phyloP scores from a whole-genome alignment of 495 filamentous ascomycete species.

The Annulohypoxylon nitens region DNA sequence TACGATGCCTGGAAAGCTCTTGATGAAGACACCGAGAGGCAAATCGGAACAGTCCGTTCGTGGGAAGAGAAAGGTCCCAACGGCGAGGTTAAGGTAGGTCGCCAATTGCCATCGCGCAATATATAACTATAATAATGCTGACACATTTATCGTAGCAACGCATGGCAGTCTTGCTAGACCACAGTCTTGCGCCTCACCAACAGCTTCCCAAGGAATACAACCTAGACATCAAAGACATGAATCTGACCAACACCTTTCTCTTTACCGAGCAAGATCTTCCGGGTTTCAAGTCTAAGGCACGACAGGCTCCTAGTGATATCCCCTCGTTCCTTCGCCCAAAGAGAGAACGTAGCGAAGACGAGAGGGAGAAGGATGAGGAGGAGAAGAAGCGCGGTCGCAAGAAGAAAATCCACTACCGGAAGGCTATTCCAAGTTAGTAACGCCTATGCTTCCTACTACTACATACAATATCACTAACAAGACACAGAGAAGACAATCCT shows the following conservation, averaged over 20 bases:
- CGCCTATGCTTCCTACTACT: not conserved
- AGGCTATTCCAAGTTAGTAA: conserved; percentile 83
- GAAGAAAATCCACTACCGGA: conserved; percentile 75
- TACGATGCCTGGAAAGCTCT: conserved; percentile 75
- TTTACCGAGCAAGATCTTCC: conserved; percentile 94
- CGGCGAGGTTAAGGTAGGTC: conserved; percentile 66
- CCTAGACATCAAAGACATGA: conserved; percentile 72
- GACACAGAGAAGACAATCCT: conserved; percentile 83
- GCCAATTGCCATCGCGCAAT: not conserved
- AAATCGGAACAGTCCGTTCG: conserved; percentile 80
- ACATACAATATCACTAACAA: not conserved
- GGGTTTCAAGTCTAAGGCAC: conserved; percentile 73
- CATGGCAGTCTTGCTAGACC: conserved; percentile 59
- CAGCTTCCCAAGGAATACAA: conserved; percentile 86
- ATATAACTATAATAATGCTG: not conserved
- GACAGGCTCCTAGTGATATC: conserved; percentile 65
- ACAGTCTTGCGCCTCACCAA: conserved; percentile 69
- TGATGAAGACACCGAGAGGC: conserved; percentile 68
- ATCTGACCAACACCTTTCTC: conserved; percentile 82
- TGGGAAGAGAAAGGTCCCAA: conserved; percentile 65
- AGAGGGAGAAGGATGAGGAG: conserved; percentile 51
- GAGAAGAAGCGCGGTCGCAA: conserved; percentile 61
- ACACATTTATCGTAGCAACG: conserved; percentile 49
- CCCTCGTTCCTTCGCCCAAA: conserved; percentile 63
- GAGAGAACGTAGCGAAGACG: conserved; percentile 48